Conservation (phyloP, 2,329 filamentous ascomycete species). For the Nannizzia gypsea region DNA sequence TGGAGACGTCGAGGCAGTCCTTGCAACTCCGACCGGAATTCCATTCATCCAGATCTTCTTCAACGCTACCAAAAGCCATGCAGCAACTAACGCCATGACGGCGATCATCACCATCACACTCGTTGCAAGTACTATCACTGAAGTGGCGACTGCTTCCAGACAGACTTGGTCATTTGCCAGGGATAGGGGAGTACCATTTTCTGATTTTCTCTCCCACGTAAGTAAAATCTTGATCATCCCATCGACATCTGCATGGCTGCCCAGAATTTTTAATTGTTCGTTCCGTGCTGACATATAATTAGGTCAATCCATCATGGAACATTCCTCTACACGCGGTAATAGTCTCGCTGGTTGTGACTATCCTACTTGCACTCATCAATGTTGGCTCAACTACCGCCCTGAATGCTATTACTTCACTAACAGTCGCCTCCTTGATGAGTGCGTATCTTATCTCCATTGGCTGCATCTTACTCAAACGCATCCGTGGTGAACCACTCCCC, state of each 20-base stretch:
- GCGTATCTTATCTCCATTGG: constrained; percentile 38
- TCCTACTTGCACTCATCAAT: constrained; percentile 41
- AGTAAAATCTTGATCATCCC: constrained; percentile 7
- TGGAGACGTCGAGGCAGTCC: constrained; percentile 35
- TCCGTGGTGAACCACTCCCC: constrained; percentile 32
- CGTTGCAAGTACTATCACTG: constrained; percentile 40
- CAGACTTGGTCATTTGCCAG: constrained; percentile 46
- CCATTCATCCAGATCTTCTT: constrained; percentile 50
- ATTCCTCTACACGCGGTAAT: constrained; percentile 39
- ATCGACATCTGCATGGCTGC: neutral
- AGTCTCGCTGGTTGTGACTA: constrained; percentile 34
- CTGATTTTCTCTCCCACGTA: constrained; percentile 29
- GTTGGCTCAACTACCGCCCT: constrained; percentile 39
- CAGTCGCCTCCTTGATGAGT: constrained; percentile 30
- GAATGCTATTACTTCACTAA: constrained; percentile 35
- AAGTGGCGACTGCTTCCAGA: constrained; percentile 47
- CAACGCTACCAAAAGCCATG: constrained; percentile 38
- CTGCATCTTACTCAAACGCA: constrained; percentile 35
- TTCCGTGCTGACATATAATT: neutral
- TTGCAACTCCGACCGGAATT: constrained; percentile 39
- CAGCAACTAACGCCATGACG: constrained; percentile 41
- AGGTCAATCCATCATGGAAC: constrained; percentile 30
- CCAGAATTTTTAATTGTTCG: neutral
- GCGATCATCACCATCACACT: constrained; percentile 40
- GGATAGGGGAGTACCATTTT: constrained; percentile 32